Conservation (phyloP, 768 basidiomycete species). For the Termitomyces sp. region DNA sequence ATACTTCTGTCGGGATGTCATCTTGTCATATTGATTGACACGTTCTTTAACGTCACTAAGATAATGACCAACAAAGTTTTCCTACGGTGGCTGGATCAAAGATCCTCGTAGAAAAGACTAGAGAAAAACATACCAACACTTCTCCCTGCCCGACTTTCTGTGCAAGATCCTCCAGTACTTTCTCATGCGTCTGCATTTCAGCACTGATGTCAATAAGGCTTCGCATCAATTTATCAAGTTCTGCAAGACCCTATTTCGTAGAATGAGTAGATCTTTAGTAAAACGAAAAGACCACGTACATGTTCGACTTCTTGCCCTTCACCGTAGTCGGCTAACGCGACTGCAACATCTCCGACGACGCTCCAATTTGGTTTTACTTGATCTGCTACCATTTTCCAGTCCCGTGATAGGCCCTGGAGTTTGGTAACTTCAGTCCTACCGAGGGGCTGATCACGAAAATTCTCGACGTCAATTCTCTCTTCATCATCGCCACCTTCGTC, state of each 20-base stretch:
- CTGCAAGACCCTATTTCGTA: constrained; percentile 40
- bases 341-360: constrained; percentile 47
- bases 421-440: constrained; percentile 44
- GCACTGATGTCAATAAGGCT: constrained; percentile 61
- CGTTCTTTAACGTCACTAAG: constrained; percentile 35
- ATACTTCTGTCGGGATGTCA: constrained; percentile 79
- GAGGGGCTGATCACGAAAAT: constrained; percentile 66
- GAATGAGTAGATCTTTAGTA: constrained; percentile 3
- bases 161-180: constrained; percentile 48
- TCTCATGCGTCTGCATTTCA: constrained; percentile 54
- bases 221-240: constrained; percentile 66
- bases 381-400: constrained; percentile 57
- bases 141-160: constrained; percentile 53
- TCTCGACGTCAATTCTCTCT: constrained; percentile 52
- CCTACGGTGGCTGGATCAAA: constrained; percentile 29
- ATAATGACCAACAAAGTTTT: constrained; percentile 47
- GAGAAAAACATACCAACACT: constrained; percentile 46
- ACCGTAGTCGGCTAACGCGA: constrained; percentile 56
- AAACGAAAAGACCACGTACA: constrained; percentile 28
- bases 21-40: constrained; percentile 43
- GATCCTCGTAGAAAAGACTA: not conserved
- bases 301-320: constrained; percentile 48
- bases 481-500: constrained; percentile 34
- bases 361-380: constrained; percentile 41
- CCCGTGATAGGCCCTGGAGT: constrained; percentile 51